Evolutionary conservation across 164 flowering plant genomes (phyloP).

Genomic region (Macadamia tetraphylla): DNA sequence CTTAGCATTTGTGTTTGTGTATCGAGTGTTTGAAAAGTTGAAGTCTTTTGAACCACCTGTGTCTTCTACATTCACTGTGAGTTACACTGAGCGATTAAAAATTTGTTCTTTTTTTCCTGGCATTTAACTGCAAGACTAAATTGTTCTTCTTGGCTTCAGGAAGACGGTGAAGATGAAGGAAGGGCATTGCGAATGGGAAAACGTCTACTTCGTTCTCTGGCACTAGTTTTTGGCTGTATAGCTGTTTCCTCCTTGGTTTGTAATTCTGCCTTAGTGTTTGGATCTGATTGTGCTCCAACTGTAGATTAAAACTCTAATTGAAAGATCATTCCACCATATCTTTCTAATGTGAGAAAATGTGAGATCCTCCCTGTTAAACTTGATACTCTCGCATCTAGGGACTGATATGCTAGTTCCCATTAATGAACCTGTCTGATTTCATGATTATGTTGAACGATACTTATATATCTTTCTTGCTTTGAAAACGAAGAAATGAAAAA

Average conservation of each 20-base stretch:
- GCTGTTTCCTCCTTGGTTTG: constrained; percentile 83
- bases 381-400: too few relatives aligned
- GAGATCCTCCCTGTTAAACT: too few relatives aligned
- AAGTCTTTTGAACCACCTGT: constrained; percentile 68
- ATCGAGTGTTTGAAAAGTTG: constrained; percentile 91
- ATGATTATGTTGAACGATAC: too few relatives aligned
- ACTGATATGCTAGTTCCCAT: too few relatives aligned
- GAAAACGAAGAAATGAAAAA: too few relatives aligned
- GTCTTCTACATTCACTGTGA: constrained; percentile 73
- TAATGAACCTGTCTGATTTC: too few relatives aligned
- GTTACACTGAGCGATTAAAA: constrained; percentile 12
- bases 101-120: neutral
- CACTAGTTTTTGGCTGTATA: constrained; percentile 78
- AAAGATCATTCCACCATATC: neutral
- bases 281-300: too few relatives aligned
- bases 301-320: neutral
- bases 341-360: neutral
- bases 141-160: constrained; percentile 52
- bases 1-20: constrained; percentile 72
- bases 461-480: too few relatives aligned
- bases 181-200: constrained; percentile 80
- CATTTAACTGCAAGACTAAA: neutral
- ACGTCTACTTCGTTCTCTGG: constrained; percentile 77
- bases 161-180: constrained; percentile 91
- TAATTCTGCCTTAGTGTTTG: constrained; percentile 4